A percentile compares a stretch with the other conserved stretches of the same genome.
Conservation (phyloP, 495 filamentous ascomycete genomes). For the Aspergillus bertholletiae region DNA sequence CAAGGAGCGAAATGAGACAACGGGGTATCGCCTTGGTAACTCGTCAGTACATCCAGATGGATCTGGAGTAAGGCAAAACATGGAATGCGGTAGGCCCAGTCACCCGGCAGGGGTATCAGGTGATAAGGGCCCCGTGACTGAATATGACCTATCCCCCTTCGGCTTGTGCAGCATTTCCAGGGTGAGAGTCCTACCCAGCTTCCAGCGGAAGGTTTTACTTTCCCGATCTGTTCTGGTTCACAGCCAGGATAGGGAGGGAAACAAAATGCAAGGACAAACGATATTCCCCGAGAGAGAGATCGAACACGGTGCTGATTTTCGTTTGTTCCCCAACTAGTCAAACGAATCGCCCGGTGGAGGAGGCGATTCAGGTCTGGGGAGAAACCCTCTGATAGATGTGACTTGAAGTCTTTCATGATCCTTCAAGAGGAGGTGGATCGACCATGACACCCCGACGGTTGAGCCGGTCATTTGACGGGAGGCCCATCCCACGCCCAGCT, state of each 20-base stretch:
- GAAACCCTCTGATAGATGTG: background rate
- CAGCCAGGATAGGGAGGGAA: no score
- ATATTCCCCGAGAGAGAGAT: background rate
- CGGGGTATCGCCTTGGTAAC: no score
- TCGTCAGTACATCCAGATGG: no score
- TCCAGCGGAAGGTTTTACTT: no score
- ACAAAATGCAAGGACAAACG: background rate
- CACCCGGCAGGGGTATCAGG: constrained; percentile 10
- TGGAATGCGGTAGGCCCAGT: background rate
- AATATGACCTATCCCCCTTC: background rate
- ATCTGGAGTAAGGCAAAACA: background rate
- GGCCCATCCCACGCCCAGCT: background rate
- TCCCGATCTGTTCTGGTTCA: no score
- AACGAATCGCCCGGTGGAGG: background rate
- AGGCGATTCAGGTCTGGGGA: no score
- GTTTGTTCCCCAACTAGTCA: background rate
- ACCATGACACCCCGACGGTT: background rate
- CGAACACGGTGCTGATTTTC: background rate
- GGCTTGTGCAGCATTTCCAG: background rate
- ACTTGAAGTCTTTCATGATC: background rate
- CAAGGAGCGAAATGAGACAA: no score
- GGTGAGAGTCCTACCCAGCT: background rate
- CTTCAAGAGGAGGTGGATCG: background rate
- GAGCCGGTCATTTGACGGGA: constrained; percentile 3
- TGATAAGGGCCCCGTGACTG: constrained; percentile 14